These are phyloP conservation scores for Trichosporon asahii DNA, from an alignment of 1,284 basidiomycete genomes.

Conservation along the genomic window DNA sequence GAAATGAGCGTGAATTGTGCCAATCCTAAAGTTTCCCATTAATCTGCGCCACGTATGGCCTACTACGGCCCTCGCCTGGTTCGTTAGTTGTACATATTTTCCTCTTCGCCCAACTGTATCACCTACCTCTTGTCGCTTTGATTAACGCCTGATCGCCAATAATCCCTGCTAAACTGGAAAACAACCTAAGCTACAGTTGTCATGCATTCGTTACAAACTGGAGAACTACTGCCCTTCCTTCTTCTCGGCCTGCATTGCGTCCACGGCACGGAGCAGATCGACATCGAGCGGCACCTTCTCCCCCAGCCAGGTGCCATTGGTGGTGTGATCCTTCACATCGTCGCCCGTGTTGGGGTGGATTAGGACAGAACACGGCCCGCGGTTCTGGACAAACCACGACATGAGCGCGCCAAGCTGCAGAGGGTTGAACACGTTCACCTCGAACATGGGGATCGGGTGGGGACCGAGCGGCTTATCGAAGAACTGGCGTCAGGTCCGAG, in stretches of 20 bases:
- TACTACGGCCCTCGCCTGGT: too few species aligned
- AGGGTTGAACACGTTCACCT: slow-evolving; percentile 64
- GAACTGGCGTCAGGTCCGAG: slow-evolving; percentile 16
- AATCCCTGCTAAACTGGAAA: neutral
- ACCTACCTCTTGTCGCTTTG: neutral
- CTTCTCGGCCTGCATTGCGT: slow-evolving; percentile 27
- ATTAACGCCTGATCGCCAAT: neutral
- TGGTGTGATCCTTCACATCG: slow-evolving; percentile 61
- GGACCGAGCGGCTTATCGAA: slow-evolving; percentile 24
- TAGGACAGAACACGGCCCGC: slow-evolving; percentile 66
- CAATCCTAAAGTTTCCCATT: neutral
- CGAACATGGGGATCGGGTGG: slow-evolving; percentile 63
- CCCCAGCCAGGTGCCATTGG: slow-evolving; percentile 67
- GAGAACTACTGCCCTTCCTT: neutral
- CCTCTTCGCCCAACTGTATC: slow-evolving; percentile 3
- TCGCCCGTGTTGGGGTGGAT: slow-evolving; percentile 70
- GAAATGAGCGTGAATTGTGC: neutral
- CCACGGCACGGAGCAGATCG: slow-evolving; percentile 40
- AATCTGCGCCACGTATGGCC: neutral
- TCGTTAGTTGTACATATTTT: neutral
- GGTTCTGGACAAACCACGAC: slow-evolving; percentile 62
- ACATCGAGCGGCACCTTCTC: slow-evolving; percentile 59
- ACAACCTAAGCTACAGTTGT: neutral
- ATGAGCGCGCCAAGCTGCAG: slow-evolving; percentile 65
- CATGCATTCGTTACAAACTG: neutral